Conservation (phyloP, 192 early-diverging fungal species). For the Coemansia sp. region DNA sequence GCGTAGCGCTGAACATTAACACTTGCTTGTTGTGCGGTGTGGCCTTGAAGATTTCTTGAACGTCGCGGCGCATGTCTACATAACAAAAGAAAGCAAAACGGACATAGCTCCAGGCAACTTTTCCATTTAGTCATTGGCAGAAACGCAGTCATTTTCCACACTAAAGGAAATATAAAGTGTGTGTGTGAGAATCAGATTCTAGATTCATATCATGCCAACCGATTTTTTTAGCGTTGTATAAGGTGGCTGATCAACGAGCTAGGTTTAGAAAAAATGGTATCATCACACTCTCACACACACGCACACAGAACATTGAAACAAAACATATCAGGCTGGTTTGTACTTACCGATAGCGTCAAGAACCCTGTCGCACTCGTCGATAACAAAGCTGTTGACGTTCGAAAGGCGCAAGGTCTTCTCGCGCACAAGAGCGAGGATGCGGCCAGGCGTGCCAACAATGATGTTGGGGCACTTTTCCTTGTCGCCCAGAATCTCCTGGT, state of each 20-base stretch:
- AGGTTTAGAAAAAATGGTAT: constrained; percentile 70
- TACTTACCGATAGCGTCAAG: constrained; percentile 87
- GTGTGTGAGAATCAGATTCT: constrained; percentile 10
- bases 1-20: constrained; percentile 97
- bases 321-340: background rate
- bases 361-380: constrained; percentile 99
- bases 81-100: constrained; percentile 5
- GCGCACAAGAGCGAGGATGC: constrained; percentile 82
- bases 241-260: constrained; percentile 70
- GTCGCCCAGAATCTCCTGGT: constrained; percentile 76
- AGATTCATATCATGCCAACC: constrained; percentile 35
- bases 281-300: constrained; percentile 44
- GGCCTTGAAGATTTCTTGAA: constrained; percentile 93
- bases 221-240: constrained; percentile 37
- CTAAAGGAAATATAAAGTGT: background rate
- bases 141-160: too few species aligned
- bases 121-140: too few species aligned
- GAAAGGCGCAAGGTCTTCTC: constrained; percentile 81
- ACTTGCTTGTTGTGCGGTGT: constrained; percentile 98
- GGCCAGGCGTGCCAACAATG: constrained; percentile 97
- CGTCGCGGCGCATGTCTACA: constrained; percentile 94
- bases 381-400: constrained; percentile 95
- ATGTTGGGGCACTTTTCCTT: constrained; percentile 94
- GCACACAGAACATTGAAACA: constrained; percentile 2
- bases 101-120: too few species aligned